phyloP scores from a whole-genome alignment of 176 grass and related monocot genomes.

The Saccharum spontaneum region DNA sequence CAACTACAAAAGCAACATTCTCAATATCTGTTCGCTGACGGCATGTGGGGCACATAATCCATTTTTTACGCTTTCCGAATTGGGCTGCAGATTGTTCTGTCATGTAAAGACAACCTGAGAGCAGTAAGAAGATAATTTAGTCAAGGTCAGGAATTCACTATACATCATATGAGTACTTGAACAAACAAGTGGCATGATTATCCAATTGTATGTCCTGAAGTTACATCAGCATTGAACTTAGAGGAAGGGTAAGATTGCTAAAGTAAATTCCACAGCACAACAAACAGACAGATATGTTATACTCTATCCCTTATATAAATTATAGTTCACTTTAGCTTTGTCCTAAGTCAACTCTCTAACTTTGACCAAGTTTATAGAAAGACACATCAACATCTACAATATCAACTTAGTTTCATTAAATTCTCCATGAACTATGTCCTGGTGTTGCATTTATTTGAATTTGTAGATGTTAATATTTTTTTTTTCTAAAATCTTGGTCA shows the following conservation, averaged over 20 bases:
- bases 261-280: neutral
- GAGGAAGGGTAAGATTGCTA: neutral
- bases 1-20: slow-evolving; percentile 86
- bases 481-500: neutral
- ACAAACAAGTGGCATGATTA: slow-evolving; percentile 22
- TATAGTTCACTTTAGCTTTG: neutral
- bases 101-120: slow-evolving; percentile 83
- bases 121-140: slow-evolving; percentile 21
- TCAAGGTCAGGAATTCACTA: neutral
- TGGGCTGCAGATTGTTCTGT: slow-evolving; percentile 62
- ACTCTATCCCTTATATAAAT: neutral
- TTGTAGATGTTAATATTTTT: neutral
- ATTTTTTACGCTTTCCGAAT: slow-evolving; percentile 63
- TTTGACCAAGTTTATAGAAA: neutral
- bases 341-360: neutral
- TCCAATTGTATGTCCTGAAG: neutral
- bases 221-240: slow-evolving; percentile 2
- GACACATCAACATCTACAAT: neutral
- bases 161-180: slow-evolving; percentile 12
- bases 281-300: neutral
- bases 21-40: slow-evolving; percentile 81
- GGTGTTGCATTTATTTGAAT: neutral
- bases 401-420: neutral
- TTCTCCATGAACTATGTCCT: neutral
- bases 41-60: slow-evolving; percentile 96